These are phyloP conservation scores for Leccinellum rugosiceps DNA, from an alignment of 768 basidiomycete genomes.

Conservation along the genomic window DNA sequence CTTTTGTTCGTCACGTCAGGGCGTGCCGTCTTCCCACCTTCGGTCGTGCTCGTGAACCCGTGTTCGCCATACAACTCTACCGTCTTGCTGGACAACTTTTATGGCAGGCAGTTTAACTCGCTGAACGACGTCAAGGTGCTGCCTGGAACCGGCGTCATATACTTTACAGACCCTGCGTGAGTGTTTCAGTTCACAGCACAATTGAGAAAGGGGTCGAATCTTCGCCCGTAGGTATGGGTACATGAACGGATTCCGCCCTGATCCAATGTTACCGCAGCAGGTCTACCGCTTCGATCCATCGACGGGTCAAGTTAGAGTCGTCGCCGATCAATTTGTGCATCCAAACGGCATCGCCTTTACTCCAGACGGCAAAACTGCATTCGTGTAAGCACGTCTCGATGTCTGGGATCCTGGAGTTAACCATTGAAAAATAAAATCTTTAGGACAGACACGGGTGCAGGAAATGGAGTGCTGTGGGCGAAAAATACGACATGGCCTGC, in stretches of 20 bases:
- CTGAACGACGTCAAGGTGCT: no score
- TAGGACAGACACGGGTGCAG: conserved; percentile 31
- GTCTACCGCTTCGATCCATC: conserved; percentile 42
- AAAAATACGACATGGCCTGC: conserved; percentile 45
- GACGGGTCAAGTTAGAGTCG: conserved; percentile 36
- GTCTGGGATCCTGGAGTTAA: not conserved
- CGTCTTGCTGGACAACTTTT: no score
- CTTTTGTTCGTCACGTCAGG: no score
- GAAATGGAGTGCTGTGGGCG: conserved; percentile 40
- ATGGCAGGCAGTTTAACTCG: no score
- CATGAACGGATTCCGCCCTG: conserved; percentile 56
- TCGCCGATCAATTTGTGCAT: conserved; percentile 32
- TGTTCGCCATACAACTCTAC: no score
- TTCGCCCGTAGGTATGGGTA: no score
- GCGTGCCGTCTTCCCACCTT: no score
- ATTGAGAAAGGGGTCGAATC: no score
- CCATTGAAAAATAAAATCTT: conserved; percentile 14
- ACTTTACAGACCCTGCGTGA: no score
- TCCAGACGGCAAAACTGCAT: conserved; percentile 57
- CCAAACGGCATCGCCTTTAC: conserved; percentile 53
- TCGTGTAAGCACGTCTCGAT: conserved; percentile 42
- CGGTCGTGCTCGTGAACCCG: no score
- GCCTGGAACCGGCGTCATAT: no score
- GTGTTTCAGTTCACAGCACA: no score
- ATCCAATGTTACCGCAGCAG: conserved; percentile 43